Evolutionary conservation across 78 protist genomes (phyloP).

Genomic region (Cavenderia fasciculata): DNA sequence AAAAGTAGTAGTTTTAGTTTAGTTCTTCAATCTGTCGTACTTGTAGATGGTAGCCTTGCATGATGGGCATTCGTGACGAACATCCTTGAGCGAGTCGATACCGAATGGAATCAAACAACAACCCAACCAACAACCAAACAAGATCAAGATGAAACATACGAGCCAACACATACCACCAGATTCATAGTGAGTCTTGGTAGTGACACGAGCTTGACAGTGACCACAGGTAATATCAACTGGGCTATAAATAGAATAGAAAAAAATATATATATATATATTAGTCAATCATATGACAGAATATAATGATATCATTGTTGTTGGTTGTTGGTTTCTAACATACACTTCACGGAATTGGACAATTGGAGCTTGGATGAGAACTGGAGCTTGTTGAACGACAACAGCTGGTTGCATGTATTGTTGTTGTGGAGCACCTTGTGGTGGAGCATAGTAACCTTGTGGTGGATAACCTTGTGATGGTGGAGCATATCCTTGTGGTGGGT

Average conservation of each 20-base stretch:
- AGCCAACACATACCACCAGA: constrained; percentile 64
- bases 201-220: constrained; percentile 4
- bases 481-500: not conserved
- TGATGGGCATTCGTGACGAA: constrained; percentile 35
- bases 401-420: constrained; percentile 42
- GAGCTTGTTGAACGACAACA: constrained; percentile 27
- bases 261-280: not conserved
- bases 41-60: constrained; percentile 55
- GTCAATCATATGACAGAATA: not conserved
- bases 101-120: constrained; percentile 77
- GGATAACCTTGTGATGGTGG: constrained; percentile 27
- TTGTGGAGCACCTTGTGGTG: constrained; percentile 63
- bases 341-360: constrained; percentile 17
- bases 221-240: constrained; percentile 43
- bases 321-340: not conserved
- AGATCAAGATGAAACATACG: constrained; percentile 22
- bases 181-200: constrained; percentile 25
- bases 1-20: no score
- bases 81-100: constrained; percentile 76
- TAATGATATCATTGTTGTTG: not conserved
- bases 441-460: constrained; percentile 17
- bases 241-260: not conserved
- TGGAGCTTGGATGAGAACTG: not conserved
- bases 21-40: constrained; percentile 65
- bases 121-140: constrained; percentile 75